Percentiles rank a stretch among this genome's conserved stretches.
These are phyloP conservation scores for Ganoderma lingzhi DNA, from an alignment of 1,284 basidiomycete species.

Conservation along the genomic window DNA sequence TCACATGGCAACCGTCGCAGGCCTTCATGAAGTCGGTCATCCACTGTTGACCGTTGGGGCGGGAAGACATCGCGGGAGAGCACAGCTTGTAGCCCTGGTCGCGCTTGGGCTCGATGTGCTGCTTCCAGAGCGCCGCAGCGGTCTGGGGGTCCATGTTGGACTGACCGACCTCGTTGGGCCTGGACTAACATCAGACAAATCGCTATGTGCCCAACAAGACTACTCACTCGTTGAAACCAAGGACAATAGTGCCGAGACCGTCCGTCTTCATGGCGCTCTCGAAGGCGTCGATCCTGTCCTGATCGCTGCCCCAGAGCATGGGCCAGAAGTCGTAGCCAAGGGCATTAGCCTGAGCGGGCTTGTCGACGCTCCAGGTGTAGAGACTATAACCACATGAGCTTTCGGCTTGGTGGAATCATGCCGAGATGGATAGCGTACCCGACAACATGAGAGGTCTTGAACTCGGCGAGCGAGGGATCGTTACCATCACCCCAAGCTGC, in stretches of 20 bases:
- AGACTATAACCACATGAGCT: conserved; percentile 46
- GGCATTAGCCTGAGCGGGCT: conserved; percentile 45
- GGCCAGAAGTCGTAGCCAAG: conserved; percentile 62
- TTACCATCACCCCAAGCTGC: conserved; percentile 71
- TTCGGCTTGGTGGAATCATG: not conserved
- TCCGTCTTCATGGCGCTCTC: conserved; percentile 48
- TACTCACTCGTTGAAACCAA: conserved; percentile 79
- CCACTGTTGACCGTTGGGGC: conserved; percentile 68
- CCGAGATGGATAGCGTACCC: conserved; percentile 48
- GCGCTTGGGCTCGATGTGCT: conserved; percentile 68
- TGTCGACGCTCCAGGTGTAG: conserved; percentile 64
- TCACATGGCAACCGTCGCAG: conserved; percentile 62
- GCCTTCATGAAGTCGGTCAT: conserved; percentile 62
- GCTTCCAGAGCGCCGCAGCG: conserved; percentile 65
- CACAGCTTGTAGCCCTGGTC: conserved; percentile 63
- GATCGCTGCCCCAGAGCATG: conserved; percentile 71
- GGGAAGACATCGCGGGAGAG: conserved; percentile 74
- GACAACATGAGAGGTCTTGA: conserved; percentile 52
- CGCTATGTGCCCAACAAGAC: not conserved
- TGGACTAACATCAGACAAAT: conserved; percentile 35
- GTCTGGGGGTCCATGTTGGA: conserved; percentile 63
- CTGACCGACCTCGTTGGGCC: conserved; percentile 69
- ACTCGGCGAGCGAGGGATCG: conserved; percentile 52
- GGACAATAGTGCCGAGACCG: conserved; percentile 58
- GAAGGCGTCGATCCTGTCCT: conserved; percentile 54